A percentile compares a stretch with the other conserved stretches of the same genome.
Conservation (phyloP, 371 early-diverging fungal genomes). For the Blastocladiella emersonii region DNA sequence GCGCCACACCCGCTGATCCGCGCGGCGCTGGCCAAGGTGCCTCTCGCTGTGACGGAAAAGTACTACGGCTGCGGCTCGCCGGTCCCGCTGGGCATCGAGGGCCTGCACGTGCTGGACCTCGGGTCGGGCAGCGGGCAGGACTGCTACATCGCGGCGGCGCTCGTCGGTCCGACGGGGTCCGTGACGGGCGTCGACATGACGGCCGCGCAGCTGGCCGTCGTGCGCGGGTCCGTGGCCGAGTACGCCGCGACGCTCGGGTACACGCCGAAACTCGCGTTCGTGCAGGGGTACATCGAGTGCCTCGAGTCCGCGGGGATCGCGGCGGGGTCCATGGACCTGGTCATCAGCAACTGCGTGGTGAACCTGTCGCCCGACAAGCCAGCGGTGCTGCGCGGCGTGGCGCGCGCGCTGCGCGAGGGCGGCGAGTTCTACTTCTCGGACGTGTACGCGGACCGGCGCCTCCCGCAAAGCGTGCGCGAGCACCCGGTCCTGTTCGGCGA, state of each 20-base stretch:
- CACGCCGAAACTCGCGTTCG: constrained; percentile 23
- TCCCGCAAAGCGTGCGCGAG: constrained; percentile 22
- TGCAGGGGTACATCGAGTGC: constrained; percentile 11
- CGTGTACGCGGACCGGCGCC: constrained; percentile 27
- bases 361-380: constrained; percentile 33
- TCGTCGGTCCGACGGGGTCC: constrained; percentile 25
- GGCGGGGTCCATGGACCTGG: constrained; percentile 22
- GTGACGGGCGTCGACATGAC: constrained; percentile 35
- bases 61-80: constrained; percentile 25
- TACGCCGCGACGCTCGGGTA: constrained; percentile 18
- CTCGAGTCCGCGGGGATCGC: constrained; percentile 22
- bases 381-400: constrained; percentile 12
- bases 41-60: not conserved
- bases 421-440: constrained; percentile 30
- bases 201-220: constrained; percentile 29
- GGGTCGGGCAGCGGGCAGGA: constrained; percentile 34
- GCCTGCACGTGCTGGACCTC: constrained; percentile 28
- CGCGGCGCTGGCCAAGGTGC: not conserved
- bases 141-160: constrained; percentile 31
- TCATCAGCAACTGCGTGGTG: constrained; percentile 30
- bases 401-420: not conserved
- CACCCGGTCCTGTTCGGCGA: constrained; percentile 27
- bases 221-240: constrained; percentile 14
- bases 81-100: constrained; percentile 30
- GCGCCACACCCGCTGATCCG: not conserved